phyloP scores from a whole-genome alignment of 1,284 basidiomycete species.

The Ganoderma multipileum region DNA sequence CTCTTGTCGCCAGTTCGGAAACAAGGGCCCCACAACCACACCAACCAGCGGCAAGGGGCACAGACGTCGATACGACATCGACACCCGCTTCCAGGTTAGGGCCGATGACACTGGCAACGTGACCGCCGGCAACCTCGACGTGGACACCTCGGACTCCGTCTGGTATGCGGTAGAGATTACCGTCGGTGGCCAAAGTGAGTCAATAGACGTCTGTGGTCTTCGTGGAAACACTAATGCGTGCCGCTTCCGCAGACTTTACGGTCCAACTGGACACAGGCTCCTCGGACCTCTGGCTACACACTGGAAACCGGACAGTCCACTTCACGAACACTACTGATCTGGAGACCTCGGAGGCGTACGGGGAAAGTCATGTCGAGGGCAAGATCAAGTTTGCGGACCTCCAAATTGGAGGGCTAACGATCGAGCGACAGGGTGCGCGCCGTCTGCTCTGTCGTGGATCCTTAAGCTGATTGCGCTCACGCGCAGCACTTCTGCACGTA shows the following conservation, averaged over 20 bases:
- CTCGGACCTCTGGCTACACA: constrained; percentile 16
- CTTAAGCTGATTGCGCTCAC: no score
- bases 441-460: background rate
- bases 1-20: background rate
- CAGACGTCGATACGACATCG: background rate
- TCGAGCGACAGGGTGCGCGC: constrained; percentile 38
- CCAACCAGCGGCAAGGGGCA: background rate
- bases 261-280: constrained; percentile 23
- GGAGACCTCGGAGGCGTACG: constrained; percentile 27
- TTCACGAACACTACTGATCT: constrained; percentile 34
- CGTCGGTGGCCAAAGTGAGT: constrained; percentile 19
- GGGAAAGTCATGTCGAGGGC: constrained; percentile 34
- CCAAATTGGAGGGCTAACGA: constrained; percentile 36
- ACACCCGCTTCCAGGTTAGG: background rate
- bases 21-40: background rate
- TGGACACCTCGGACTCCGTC: constrained; percentile 6
- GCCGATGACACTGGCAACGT: background rate
- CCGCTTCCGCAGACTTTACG: constrained; percentile 12
- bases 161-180: constrained; percentile 21
- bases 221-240: background rate
- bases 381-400: constrained; percentile 37
- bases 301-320: constrained; percentile 14
- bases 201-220: background rate
- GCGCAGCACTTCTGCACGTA: constrained; percentile 39
- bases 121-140: constrained; percentile 4